Evolutionary conservation across 2,329 filamentous ascomycete species (phyloP), one percentile per base, ranked within the genome.

Genomic region (Fusarium haematococcum): DNA sequence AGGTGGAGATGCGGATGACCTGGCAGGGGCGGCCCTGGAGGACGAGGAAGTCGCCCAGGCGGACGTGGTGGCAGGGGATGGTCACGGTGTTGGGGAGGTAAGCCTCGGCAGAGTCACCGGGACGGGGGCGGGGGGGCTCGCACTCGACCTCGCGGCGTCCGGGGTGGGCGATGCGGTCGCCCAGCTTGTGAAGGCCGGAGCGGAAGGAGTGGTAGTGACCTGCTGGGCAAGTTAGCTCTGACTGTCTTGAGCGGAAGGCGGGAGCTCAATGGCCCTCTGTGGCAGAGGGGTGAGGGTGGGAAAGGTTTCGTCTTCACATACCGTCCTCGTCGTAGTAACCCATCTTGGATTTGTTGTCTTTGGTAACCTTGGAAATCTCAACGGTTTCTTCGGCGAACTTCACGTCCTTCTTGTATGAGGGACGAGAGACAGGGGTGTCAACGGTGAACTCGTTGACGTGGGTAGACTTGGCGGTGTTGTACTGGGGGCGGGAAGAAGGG

Each of bases 1-100:
- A 98, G 87, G 95, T 98, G 79, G 95, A 98, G 92, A 99, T 98
- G 85, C 96, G 96, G 90, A 99, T 99, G 86, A 99, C 96, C 91
- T 99, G 97, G 94, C 95, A 98, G 82, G 97, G 95, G 80, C 97
- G 96, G 85, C 96, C 96, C 91, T 99, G 97, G 79, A 99, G 95
- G 89, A 98, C 97, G 87, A 99, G 88, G 87, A 99, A 94, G 87
- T 99, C 97, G 86, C 97, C 97, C 81, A 98, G 94, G 88, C 97
- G 97, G 88, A 99, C 96, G 91, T 98, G 97, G 92, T 99, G 95
- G 93, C 95, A 98, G 77, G 97, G 97, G 86, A 99, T 98, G 84
- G 95, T 96, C 85, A 98, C 95, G 80, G 95, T 97, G 90, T 97
- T 95, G 83, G 92, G 89, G 69, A 87, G 79, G 76, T 82, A 81